Evolutionary conservation across 2,329 filamentous ascomycete genomes (phyloP), one percentile per base, ranked within the genome.

Genomic region (Hymenotorrendiella dingleyae): DNA sequence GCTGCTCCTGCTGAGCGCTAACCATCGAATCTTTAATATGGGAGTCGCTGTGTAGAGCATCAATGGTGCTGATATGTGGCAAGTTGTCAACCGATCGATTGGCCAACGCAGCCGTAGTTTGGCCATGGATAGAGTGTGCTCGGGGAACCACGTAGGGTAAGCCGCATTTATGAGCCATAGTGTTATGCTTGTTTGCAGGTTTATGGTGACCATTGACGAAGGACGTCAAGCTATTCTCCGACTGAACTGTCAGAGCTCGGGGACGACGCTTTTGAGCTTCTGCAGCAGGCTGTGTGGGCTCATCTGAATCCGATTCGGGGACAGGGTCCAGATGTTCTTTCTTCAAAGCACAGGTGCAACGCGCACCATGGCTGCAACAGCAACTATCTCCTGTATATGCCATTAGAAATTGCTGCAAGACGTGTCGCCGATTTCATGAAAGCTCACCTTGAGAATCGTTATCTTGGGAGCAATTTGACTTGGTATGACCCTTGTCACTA

Each of bases 401-500:
- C 26, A 56, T 62, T 54, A 62, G 59, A 60, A 57, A 53, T 47
- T 58, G 54, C 49, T 52, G 52, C 42, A 46, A 45, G 45, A 45
- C 50, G 43, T 37, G 43, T 37, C 47, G 8, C 19, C 14, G 43
- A 45, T 48, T 42, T 44, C 45, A 49, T 46, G 51, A 52, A 52
- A 54, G 56, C 62, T 63, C 53, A 65, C 63, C 61, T 53, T 62
- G 58, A 53, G 50, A 46, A 52, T 62, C 59, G 28, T 54, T 46
- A 71, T 77, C 67, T 62, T 82, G 76, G 46, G 73, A 67, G 64
- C 79, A 82, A 63, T 55, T 50, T 36, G 49, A 55, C 46, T 63
- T 63, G 7, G 78, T 78, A 71, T 84, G 84, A 49, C 82, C 80
- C 75, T 94, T 96, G 67, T 94, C 58, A 64, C 88, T 88, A 65